Evolutionary conservation across 495 filamentous ascomycete species (phyloP), one percentile per base, ranked within the genome.

Genomic region (Trichoderma orchidacearum): DNA sequence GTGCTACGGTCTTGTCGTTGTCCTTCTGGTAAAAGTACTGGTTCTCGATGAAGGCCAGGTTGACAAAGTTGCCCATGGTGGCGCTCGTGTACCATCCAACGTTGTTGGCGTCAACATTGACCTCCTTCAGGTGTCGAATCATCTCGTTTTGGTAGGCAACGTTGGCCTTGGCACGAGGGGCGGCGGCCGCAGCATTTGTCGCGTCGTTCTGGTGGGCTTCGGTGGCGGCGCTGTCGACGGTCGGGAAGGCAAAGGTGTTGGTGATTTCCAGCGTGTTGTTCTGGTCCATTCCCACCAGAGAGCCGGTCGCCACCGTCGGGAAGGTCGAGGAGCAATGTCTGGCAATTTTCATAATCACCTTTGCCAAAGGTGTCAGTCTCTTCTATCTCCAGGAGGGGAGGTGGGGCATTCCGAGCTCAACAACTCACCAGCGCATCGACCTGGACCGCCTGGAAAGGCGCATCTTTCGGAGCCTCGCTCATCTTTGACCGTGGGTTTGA

Each of bases 21-120:
- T 91, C 88, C 65, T 86, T 90, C 77, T 98, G 93, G 75, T 95
- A 97, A 73, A 88, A 87, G 72, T 85, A 91, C 72, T 96, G 93
- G 72, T 97, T 98, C 78, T 98, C 93, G 75, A 97, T 88, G 66
- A 95, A 90, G 75, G 87, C 89, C 63, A 85, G 70, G 75, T 87
- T 95, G 74, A 97, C 80, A 58, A 97, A 98, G 78, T 96, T 96
- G 66, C 93, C 94, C 83, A 98, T 93, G 72, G 90, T 96, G 58
- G 92, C 90, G 72, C 90, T 96, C 55, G 89, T 95, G 72, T 98
- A 98, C 92, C 92, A 98, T 57, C 93, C 93, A 56, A 94, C 90
- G 63, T 89, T 95, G 75, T 97, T 95, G 59, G 93, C 93, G 70
- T 98, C 93, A 56, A 97, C 87, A 67, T 98, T 98, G 62, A 98